Percentiles rank a stretch among this genome's conserved stretches.
Evolutionary conservation across 306 rosid species (phyloP).

Genomic region (Leucaena leucocephala): DNA sequence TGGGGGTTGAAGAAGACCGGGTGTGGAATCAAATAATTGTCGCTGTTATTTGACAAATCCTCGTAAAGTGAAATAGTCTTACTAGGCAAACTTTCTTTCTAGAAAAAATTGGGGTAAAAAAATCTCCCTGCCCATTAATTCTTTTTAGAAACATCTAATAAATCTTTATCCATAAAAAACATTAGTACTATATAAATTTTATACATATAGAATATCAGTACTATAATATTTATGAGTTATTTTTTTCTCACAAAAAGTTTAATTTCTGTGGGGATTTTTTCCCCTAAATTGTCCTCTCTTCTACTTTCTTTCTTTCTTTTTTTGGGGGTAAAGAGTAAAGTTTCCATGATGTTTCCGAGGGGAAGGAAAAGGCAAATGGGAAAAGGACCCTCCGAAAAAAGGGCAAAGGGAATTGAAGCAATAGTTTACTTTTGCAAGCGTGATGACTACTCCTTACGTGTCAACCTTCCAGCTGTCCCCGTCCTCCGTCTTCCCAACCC

Average conservation of each 20-base stretch:
- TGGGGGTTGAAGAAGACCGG: conserved; percentile 41
- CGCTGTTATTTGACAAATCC: conserved; percentile 35
- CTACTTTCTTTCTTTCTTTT: too few species aligned
- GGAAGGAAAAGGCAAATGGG: conserved; percentile 3
- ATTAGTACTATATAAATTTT: too few species aligned
- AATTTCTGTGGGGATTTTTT: too few species aligned
- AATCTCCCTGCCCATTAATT: too few species aligned
- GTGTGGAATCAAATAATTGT: conserved; percentile 33
- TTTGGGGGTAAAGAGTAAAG: not conserved
- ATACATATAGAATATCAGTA: too few species aligned
- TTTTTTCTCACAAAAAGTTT: too few species aligned
- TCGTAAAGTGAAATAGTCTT: conserved; percentile 46
- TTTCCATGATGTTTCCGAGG: conserved; percentile 35
- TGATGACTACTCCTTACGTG: conserved; percentile 51
- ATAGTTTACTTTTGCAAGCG: conserved; percentile 31
- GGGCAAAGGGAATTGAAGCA: conserved; percentile 21
- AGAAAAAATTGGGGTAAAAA: too few species aligned
- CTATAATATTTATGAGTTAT: too few species aligned
- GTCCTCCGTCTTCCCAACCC: not conserved
- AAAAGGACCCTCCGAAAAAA: conserved; percentile 28
- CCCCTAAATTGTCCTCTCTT: too few species aligned
- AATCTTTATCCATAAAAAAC: too few species aligned
- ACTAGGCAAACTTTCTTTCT: conserved; percentile 29
- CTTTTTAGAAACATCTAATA: too few species aligned
- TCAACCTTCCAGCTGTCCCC: conserved; percentile 27